A percentile compares a stretch with the other conserved stretches of the same genome.
phyloP scores from a whole-genome alignment of 805 yeast genomes.

The Yamadazyma sp. region DNA sequence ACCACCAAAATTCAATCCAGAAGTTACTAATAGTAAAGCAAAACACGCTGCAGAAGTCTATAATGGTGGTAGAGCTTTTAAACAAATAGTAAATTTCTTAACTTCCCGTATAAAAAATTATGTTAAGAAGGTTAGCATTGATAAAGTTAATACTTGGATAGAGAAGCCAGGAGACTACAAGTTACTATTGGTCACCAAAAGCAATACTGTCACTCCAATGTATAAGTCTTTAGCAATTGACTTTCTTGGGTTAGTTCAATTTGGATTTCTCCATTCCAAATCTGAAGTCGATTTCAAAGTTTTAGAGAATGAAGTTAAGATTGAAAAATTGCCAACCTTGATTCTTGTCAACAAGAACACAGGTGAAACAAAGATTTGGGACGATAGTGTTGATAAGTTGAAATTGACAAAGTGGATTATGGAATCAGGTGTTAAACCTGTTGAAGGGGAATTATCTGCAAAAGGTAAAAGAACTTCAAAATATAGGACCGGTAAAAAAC shows the following conservation, averaged over 20 bases:
- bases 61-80: conserved; percentile 57
- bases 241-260: conserved; percentile 49
- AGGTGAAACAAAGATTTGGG: conserved; percentile 3
- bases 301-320: conserved; percentile 9
- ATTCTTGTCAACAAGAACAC: conserved; percentile 8
- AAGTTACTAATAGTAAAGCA: conserved; percentile 1
- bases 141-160: conserved; percentile 21
- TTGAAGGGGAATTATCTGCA: conserved; percentile 37
- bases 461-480: conserved; percentile 28
- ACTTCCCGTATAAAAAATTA: conserved; percentile 63
- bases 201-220: conserved; percentile 49
- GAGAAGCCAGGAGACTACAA: conserved; percentile 28
- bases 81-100: conserved; percentile 52
- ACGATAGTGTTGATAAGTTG: conserved; percentile 27
- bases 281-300: conserved; percentile 13
- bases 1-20: conserved; percentile 59
- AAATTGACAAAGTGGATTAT: conserved; percentile 33
- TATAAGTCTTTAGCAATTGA: conserved; percentile 70
- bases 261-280: conserved; percentile 38
- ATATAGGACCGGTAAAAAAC: conserved; percentile 28
- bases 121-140: conserved; percentile 45
- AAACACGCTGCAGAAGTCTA: conserved; percentile 55
- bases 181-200: conserved; percentile 53
- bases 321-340: conserved; percentile 24
- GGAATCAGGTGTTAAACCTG: conserved; percentile 22